phyloP scores from a whole-genome alignment of 345 rosid genomes.

The Camelina laxa region DNA sequence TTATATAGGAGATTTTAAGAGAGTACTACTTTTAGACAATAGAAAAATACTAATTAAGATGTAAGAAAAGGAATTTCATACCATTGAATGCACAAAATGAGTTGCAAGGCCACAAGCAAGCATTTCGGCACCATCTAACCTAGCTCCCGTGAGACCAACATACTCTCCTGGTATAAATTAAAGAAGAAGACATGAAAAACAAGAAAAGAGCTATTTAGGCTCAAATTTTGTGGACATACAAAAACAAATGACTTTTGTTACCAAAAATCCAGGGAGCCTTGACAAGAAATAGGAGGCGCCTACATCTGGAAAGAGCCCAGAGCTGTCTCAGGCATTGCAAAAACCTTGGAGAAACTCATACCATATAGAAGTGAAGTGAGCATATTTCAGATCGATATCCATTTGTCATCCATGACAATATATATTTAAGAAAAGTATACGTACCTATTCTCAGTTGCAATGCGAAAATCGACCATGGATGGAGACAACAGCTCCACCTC shows the following conservation, averaged over 20 bases:
- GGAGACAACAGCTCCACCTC: constrained; percentile 86
- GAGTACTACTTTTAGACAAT: neutral
- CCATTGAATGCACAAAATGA: constrained; percentile 73
- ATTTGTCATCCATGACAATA: neutral
- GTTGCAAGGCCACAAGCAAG: constrained; percentile 91
- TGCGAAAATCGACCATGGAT: constrained; percentile 78
- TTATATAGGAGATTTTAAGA: no score
- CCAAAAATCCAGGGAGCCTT: constrained; percentile 88
- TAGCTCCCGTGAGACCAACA: constrained; percentile 73
- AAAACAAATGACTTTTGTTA: constrained; percentile 38
- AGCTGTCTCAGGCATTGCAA: constrained; percentile 92
- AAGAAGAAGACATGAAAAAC: neutral
- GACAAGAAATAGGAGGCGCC: constrained; percentile 88
- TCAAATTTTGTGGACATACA: neutral
- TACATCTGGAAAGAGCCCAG: constrained; percentile 87
- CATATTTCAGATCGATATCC: constrained; percentile 3
- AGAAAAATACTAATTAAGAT: neutral
- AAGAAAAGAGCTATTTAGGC: neutral
- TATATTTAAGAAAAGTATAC: constrained; percentile 6
- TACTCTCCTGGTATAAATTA: constrained; percentile 61
- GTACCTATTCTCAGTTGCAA: constrained; percentile 83
- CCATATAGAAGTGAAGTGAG: neutral
- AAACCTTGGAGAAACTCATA: constrained; percentile 51
- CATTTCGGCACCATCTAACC: constrained; percentile 89
- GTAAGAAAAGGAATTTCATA: constrained; percentile 37